Conservation (phyloP, 768 basidiomycete genomes). For the Mycena vitilis region DNA sequence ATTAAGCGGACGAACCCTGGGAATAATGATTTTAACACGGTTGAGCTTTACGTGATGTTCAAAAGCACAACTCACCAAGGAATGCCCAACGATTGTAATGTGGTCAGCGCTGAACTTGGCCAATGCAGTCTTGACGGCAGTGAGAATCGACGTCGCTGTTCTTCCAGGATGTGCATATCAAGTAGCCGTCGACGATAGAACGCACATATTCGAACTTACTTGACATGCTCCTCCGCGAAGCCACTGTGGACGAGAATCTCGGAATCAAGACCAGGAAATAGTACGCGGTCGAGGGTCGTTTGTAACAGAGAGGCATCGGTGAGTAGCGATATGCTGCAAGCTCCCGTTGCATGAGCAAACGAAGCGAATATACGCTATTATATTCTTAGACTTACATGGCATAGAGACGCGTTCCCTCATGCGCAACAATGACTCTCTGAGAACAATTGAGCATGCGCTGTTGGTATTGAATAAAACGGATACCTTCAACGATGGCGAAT, state of each 20-base stretch:
- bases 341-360: no score
- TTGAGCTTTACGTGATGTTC: background rate
- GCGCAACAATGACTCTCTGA: slow-evolving; percentile 49
- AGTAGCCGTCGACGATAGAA: background rate
- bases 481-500: slow-evolving; percentile 49
- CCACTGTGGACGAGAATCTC: slow-evolving; percentile 59
- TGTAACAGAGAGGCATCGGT: slow-evolving; percentile 57
- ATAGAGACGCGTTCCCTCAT: slow-evolving; percentile 49
- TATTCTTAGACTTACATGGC: slow-evolving; percentile 40
- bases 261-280: slow-evolving; percentile 64
- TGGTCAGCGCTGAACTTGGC: slow-evolving; percentile 46
- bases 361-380: background rate
- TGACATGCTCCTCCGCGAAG: slow-evolving; percentile 57
- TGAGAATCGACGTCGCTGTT: slow-evolving; percentile 53
- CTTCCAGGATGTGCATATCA: slow-evolving; percentile 36
- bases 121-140: slow-evolving; percentile 58
- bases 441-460: background rate
- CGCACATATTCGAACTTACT: slow-evolving; percentile 44
- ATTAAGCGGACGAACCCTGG: background rate
- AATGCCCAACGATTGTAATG: slow-evolving; percentile 61
- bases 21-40: background rate
- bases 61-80: slow-evolving; percentile 39
- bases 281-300: slow-evolving; percentile 46
- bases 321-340: slow-evolving; percentile 42
- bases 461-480: background rate